Conservation (phyloP, 2,329 filamentous ascomycete species). For the Xylariales sp. region DNA sequence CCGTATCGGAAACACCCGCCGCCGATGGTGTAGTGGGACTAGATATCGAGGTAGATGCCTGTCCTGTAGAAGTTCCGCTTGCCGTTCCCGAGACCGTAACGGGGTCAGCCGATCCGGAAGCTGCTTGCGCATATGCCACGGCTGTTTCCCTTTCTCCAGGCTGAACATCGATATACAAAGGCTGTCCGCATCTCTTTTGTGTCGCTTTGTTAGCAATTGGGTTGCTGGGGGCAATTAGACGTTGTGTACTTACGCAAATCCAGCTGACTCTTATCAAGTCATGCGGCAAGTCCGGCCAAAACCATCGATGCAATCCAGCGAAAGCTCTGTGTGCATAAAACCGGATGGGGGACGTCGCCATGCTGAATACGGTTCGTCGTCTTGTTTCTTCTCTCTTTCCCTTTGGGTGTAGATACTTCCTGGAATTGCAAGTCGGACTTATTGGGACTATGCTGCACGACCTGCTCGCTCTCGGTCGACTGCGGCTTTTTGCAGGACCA, state of each 20-base stretch:
- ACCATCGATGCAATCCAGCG: neutral
- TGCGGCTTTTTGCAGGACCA: neutral
- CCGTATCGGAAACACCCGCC: neutral
- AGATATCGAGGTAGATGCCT: neutral
- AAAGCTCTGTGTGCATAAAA: neutral
- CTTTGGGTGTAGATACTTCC: neutral
- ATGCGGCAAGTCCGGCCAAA: slow-evolving; percentile 8
- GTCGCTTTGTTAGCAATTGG: neutral
- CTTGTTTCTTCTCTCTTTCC: neutral
- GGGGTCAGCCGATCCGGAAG: slow-evolving; percentile 6
- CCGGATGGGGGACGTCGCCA: neutral
- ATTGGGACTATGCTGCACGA: neutral
- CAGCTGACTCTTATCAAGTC: slow-evolving; percentile 19
- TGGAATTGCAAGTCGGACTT: too few species aligned
- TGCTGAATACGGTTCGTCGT: neutral
- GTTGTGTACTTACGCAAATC: slow-evolving; percentile 18
- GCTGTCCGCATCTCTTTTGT: slow-evolving; percentile 22
- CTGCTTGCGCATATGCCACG: slow-evolving; percentile 23
- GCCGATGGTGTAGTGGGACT: neutral
- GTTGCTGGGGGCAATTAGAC: too few species aligned
- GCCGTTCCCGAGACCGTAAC: neutral
- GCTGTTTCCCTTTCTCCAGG: neutral
- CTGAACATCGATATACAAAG: slow-evolving; percentile 15
- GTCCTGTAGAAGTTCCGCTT: neutral
- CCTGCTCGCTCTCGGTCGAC: neutral